Evolutionary conservation across 331 rosid species (phyloP).

Genomic region (Malus hybrid): DNA sequence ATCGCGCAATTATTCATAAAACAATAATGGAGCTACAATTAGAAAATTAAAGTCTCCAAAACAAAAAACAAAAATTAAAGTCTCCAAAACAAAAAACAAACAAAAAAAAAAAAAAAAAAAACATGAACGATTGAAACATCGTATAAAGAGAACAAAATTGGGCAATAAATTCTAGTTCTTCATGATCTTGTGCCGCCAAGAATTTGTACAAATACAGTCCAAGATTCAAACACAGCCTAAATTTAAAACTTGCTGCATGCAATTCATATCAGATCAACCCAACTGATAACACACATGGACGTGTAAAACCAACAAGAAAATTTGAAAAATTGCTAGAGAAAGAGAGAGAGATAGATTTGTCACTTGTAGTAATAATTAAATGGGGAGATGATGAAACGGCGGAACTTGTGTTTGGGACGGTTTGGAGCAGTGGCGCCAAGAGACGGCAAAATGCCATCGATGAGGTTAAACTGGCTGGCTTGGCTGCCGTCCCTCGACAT

Average conservation of each 20-base stretch:
- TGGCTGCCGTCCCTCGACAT: conserved; percentile 42
- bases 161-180: background rate
- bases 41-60: too few relatives aligned
- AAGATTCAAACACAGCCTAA: too few relatives aligned
- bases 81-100: too few relatives aligned
- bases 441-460: conserved; percentile 45
- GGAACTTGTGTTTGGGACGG: conserved; percentile 18
- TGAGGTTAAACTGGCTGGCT: conserved; percentile 55
- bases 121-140: background rate
- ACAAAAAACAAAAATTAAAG: background rate
- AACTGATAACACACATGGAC: too few relatives aligned
- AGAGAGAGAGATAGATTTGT: background rate
- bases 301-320: too few relatives aligned
- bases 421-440: conserved; percentile 31
- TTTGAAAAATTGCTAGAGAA: background rate
- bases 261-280: too few relatives aligned
- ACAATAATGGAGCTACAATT: background rate
- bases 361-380: background rate
- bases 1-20: too few relatives aligned
- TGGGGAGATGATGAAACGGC: conserved; percentile 35
- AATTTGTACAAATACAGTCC: too few relatives aligned
- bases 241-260: too few relatives aligned
- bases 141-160: background rate
- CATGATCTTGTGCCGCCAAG: background rate
- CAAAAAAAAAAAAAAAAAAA: background rate